Conservation (phyloP, 2,329 filamentous ascomycete genomes). For the Davidsoniella virescens region DNA sequence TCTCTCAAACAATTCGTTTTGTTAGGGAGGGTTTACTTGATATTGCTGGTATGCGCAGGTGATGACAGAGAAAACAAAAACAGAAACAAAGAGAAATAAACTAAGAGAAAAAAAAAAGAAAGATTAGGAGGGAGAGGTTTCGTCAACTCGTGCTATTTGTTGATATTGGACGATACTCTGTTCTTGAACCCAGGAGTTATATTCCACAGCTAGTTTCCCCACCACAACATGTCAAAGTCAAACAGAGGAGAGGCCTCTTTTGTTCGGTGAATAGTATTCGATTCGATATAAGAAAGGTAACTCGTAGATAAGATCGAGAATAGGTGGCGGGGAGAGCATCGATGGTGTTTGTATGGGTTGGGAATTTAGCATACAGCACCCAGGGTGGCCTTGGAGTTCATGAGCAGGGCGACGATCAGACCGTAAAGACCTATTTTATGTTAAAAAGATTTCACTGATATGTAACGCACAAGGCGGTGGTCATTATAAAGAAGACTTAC, state of each 20-base stretch:
- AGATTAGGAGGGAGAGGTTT: not conserved
- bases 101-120: not conserved
- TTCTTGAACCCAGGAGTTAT: no score
- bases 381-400: constrained; percentile 83
- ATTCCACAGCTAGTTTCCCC: no score
- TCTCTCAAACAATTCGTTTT: no score
- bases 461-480: constrained; percentile 8
- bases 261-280: no score
- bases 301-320: no score
- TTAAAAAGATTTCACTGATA: not conserved
- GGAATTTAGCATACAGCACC: constrained; percentile 42
- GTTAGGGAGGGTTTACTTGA: no score
- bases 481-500: constrained; percentile 34
- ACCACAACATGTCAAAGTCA: no score
- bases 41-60: no score
- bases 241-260: no score
- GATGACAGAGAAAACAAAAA: not conserved
- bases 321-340: constrained; percentile 6
- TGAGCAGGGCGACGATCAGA: constrained; percentile 93
- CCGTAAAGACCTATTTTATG: constrained; percentile 71
- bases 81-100: not conserved
- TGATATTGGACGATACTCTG: no score
- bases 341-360: constrained; percentile 12
- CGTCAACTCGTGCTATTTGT: no score
- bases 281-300: no score